A percentile compares a stretch with the other conserved stretches of the same genome.
Evolutionary conservation across 305 asterid species (phyloP).

Genomic region (Fraxinus nigra): DNA sequence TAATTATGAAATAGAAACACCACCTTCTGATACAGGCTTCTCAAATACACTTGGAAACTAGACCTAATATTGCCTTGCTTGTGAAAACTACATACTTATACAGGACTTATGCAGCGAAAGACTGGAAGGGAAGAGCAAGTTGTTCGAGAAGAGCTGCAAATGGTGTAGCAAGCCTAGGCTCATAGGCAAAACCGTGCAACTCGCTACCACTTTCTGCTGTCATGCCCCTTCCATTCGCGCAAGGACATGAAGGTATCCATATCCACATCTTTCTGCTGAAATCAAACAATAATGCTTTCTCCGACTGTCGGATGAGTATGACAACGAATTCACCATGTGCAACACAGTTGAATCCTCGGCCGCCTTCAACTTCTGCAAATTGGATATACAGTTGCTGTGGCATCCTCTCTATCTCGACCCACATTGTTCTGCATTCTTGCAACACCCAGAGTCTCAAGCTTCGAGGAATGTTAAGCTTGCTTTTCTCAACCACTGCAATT

Average conservation of each 20-base stretch:
- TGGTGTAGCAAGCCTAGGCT: conserved; percentile 70
- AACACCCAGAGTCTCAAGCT: conserved; percentile 78
- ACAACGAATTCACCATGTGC: conserved; percentile 69
- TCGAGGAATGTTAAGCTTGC: conserved; percentile 85
- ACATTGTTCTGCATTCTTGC: conserved; percentile 57
- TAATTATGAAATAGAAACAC: background rate
- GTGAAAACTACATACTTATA: background rate
- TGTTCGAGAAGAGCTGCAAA: conserved; percentile 80
- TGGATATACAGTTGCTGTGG: conserved; percentile 83
- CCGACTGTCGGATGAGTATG: conserved; percentile 46
- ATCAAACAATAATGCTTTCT: conserved; percentile 61
- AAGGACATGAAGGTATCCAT: conserved; percentile 85
- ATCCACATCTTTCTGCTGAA: conserved; percentile 59
- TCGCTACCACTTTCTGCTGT: conserved; percentile 25
- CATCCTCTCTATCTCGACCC: conserved; percentile 95
- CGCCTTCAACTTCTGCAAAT: conserved; percentile 67
- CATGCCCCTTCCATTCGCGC: conserved; percentile 9
- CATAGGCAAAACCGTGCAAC: conserved; percentile 78
- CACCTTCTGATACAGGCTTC: background rate
- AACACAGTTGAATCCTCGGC: conserved; percentile 62
- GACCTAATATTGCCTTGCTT: background rate
- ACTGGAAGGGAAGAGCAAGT: conserved; percentile 65
- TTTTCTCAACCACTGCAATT: conserved; percentile 90
- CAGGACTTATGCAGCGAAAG: conserved; percentile 34
- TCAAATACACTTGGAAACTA: background rate